Conservation (phyloP, 176 grass and related monocot species). For the Eleusine coracana region DNA sequence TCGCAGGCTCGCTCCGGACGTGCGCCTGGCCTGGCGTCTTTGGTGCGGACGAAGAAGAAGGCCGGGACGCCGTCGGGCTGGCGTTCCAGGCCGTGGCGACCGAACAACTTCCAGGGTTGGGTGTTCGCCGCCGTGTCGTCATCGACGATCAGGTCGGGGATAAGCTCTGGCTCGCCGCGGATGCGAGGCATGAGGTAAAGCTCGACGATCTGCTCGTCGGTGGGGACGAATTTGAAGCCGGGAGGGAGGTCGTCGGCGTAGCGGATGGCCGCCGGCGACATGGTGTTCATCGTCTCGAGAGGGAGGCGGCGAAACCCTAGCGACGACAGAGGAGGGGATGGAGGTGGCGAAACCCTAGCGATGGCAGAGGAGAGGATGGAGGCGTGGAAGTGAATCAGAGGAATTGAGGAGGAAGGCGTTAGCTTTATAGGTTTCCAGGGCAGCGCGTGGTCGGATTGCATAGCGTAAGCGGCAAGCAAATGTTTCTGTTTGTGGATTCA, state of each 20-base stretch:
- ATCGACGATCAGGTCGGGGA: neutral
- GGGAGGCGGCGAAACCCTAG: too few relatives aligned
- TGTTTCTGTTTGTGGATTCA: too few relatives aligned
- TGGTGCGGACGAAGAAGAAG: slow-evolving; percentile 17
- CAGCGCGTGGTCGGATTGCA: too few relatives aligned
- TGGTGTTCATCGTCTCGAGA: too few relatives aligned
- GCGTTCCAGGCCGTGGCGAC: neutral
- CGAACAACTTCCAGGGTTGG: slow-evolving; percentile 31
- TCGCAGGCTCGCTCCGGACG: neutral
- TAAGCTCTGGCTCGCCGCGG: neutral
- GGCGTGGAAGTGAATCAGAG: too few relatives aligned
- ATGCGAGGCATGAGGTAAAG: neutral
- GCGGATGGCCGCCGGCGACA: too few relatives aligned
- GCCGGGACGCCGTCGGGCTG: neutral
- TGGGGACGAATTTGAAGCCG: neutral
- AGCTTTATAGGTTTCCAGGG: too few relatives aligned
- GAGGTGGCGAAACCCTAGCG: too few relatives aligned
- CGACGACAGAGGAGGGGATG: too few relatives aligned
- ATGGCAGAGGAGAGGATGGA: too few relatives aligned
- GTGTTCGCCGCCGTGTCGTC: slow-evolving; percentile 7
- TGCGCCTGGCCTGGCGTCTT: neutral
- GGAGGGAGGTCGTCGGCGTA: neutral
- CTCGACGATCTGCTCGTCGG: neutral
- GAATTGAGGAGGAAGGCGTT: too few relatives aligned
- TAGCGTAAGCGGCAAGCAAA: too few relatives aligned